These are phyloP conservation scores for Dioscorea cayenensis DNA, from an alignment of 116 monocot species.

Conservation along the genomic window DNA sequence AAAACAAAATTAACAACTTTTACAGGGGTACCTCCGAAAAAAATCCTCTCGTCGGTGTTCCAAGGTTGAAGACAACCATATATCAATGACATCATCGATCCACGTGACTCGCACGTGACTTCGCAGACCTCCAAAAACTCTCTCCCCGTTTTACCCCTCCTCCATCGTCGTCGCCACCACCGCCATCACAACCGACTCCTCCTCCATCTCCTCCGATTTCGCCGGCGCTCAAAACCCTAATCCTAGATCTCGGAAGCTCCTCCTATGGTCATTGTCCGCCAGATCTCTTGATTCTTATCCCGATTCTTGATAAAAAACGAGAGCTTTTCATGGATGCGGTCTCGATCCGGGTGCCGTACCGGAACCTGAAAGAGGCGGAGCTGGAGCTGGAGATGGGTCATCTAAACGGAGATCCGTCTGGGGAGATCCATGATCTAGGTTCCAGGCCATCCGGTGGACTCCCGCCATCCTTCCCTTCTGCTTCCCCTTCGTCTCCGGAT, in stretches of 20 bases:
- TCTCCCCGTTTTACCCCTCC: neutral
- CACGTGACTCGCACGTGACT: neutral
- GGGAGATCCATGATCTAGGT: conserved; percentile 12
- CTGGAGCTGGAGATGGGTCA: conserved; percentile 69
- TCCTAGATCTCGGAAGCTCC: neutral
- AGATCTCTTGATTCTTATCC: neutral
- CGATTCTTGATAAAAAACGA: neutral
- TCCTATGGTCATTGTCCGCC: neutral
- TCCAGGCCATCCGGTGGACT: neutral
- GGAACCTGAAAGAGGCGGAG: conserved; percentile 59
- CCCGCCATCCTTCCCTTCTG: conserved; percentile 12
- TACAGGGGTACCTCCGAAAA: too few species aligned
- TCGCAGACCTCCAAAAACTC: neutral
- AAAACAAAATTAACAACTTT: too few species aligned
- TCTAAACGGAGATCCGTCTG: conserved; percentile 21
- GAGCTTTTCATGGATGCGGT: conserved; percentile 18
- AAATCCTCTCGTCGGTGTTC: too few species aligned
- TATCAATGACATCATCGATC: too few species aligned
- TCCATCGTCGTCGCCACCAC: neutral
- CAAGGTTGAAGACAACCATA: too few species aligned
- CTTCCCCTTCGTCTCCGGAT: neutral
- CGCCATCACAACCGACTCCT: neutral
- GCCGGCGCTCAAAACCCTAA: neutral
- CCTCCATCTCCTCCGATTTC: neutral
- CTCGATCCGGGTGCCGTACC: conserved; percentile 73